Base-by-base conservation (phyloP, 148 eudicot species). In the Fagopyrum homotropicum region DNA sequence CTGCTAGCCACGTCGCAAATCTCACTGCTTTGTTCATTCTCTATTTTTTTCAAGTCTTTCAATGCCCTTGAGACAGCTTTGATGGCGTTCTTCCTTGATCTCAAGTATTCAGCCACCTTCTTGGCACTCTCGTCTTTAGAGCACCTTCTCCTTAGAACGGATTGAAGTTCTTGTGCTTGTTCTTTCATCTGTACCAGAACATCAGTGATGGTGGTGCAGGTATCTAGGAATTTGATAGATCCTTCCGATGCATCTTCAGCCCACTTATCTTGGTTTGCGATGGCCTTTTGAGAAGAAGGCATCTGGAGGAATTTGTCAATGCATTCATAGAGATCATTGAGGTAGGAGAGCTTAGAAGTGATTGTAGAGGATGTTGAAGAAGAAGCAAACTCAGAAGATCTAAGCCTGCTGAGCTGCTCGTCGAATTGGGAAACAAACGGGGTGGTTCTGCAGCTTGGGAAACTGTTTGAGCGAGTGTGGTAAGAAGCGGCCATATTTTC, bases 201-300 rank as follows among this genome's bases (percentile, higher is more conserved):
- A 40, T 40, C 71, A 66, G 3, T 66, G 15, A 66, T 66, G 71
- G 22, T 40, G 71, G 4, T 66, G 47, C 71, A 66, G 19, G 17
- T 66, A 15, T 66, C 71, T 40, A 66, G 19, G 47, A 66, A 14
- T 5, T 14, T 26, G 14, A 66, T 66, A 4, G 71, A 66, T 14
- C 46, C 71, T 40, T 66, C 46, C 1, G 43, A 40, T 6, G 15
- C 47, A 43, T 40, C 6, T 40, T 66, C 71, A 66, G 46, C 47
- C 9, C 9, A 40, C 40, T 35, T 35, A 1, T 35, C 40, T 66
- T 64, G 8, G 70, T 45, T 26, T 5, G 47, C 40, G 45, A 66
- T 29, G 46, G 46, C 19, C 45, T 14, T 66, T 66, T 66, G 71
- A 40, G 71, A 66, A 66, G 71, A 66, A 66, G 71, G 71, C 71